Evolutionary conservation across 164 flowering plant species (phyloP).

Genomic region (Piper betle): DNA sequence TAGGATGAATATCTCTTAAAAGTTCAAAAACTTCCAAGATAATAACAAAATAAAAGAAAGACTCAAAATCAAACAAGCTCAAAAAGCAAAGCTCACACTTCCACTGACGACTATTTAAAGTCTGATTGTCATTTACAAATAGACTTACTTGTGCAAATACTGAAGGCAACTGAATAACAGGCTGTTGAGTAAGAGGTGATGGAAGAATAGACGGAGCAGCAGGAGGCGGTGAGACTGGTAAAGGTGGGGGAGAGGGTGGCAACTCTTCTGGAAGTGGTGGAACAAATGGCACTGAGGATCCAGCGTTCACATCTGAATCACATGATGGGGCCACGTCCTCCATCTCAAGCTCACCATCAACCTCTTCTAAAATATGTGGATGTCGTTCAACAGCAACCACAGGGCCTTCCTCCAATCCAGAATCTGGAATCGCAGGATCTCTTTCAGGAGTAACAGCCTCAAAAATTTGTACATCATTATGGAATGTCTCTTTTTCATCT

Average conservation of each 20-base stretch:
- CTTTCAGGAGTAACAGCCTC: conserved; percentile 95
- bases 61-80: no score
- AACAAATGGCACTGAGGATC: conserved; percentile 17
- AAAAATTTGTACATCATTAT: conserved; percentile 66
- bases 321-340: conserved; percentile 82
- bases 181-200: conserved; percentile 10
- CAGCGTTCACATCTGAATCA: conserved; percentile 33
- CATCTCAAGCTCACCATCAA: conserved; percentile 99
- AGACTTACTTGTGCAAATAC: neutral
- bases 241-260: conserved; percentile 60
- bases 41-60: no score
- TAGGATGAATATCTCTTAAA: no score
- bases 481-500: conserved; percentile 64
- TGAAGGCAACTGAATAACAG: conserved; percentile 15
- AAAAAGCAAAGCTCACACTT: no score
- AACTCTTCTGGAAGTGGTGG: conserved; percentile 48
- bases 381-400: conserved; percentile 34
- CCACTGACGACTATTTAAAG: no score
- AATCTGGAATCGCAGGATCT: conserved; percentile 18
- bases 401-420: conserved; percentile 15
- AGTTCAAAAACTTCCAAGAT: no score
- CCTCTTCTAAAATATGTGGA: conserved; percentile 80
- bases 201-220: conserved; percentile 18
- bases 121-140: no score
- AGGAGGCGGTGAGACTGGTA: conserved; percentile 38